Base-by-base conservation (phyloP, 345 rosid genomes). In the Eucalyptus brandiana region DNA sequence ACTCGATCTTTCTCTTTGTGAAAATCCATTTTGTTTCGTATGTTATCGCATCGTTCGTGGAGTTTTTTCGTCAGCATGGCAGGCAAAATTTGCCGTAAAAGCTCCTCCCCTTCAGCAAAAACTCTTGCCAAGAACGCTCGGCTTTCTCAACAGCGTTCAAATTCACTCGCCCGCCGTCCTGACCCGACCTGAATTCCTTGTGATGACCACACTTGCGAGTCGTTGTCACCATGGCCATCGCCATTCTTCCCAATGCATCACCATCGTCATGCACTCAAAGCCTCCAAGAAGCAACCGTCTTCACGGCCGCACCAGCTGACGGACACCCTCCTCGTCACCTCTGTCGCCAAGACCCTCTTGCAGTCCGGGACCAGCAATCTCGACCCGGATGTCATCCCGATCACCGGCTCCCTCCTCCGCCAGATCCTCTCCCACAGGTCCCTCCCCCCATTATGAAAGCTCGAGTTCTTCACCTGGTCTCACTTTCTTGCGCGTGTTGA, bases 361-460 rank as follows among this genome's bases (percentile, higher is more conserved):
- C 91, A 91, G 45, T 97, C 97, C 12, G 96, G 97, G 26, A 92
- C 96, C 50, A 93, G 95, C 42, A 93, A 87, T 88, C 97, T 97
- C 40, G 96, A 95, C 92, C 94, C 94, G 19, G 90, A 91, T 28
- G 87, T 94, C 26, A 87, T 93, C 37, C 97, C 96, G 21, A 92
- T 96, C 44, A 93, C 98, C 23, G 94, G 96, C 69, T 51, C 96
- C 12, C 92, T 97, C 87, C 95, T 96, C 88, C 85, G 49, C 81
- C 91, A 91, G 15, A 95, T 96, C 24, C 95, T 97, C 50, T 48
- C 50, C 15, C 15, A 48, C 0, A 48, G 50, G 50, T 49, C 51
- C 18, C 51, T 49, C 51, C 51, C 15, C 51, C 51, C 17, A 49
- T 48, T 48, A 48, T 48, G 50, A 48, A 48, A 48, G 51, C 51